Conservation (phyloP, 139 green algal species). For the Marvania coccoides region DNA sequence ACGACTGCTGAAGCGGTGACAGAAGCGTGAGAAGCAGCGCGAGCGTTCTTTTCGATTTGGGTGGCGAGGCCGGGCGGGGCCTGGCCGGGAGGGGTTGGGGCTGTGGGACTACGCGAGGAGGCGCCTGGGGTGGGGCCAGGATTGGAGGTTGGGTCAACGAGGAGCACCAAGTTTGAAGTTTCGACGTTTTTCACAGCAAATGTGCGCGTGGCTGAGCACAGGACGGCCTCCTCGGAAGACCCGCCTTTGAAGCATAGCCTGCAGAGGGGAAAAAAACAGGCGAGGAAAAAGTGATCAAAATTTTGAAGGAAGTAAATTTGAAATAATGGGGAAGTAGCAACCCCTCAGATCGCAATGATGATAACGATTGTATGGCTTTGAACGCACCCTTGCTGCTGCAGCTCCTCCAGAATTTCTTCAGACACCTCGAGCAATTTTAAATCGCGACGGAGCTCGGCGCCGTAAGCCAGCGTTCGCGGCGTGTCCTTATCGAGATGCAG, state of each 20-base stretch:
- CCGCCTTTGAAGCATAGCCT: conserved; percentile 30
- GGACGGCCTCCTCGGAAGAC: conserved; percentile 25
- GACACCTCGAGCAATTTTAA: conserved; percentile 22
- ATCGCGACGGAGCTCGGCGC: conserved; percentile 3
- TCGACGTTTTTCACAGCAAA: conserved; percentile 35
- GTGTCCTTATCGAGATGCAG: not conserved
- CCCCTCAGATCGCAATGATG: not conserved
- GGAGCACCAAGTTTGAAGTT: conserved; percentile 31
- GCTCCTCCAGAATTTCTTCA: conserved; percentile 18
- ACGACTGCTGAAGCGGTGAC: conserved; percentile 17
- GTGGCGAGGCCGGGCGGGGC: conserved; percentile 12
- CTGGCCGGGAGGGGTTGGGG: conserved; percentile 8
- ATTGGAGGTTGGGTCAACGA: conserved; percentile 9
- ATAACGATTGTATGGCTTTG: not conserved
- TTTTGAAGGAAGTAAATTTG: not conserved
- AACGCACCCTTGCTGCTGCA: conserved; percentile 12
- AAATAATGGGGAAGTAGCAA: not conserved
- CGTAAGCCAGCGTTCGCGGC: conserved; percentile 11
- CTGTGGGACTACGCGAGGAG: not conserved
- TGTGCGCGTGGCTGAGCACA: conserved; percentile 24
- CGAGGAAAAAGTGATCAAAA: too few relatives aligned
- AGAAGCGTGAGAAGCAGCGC: not conserved
- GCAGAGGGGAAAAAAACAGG: not conserved
- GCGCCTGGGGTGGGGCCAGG: not conserved
- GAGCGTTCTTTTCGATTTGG: conserved; percentile 16